Base-by-base conservation (phyloP, 108 stramenopile species). In the Nitzschia sp. region DNA sequence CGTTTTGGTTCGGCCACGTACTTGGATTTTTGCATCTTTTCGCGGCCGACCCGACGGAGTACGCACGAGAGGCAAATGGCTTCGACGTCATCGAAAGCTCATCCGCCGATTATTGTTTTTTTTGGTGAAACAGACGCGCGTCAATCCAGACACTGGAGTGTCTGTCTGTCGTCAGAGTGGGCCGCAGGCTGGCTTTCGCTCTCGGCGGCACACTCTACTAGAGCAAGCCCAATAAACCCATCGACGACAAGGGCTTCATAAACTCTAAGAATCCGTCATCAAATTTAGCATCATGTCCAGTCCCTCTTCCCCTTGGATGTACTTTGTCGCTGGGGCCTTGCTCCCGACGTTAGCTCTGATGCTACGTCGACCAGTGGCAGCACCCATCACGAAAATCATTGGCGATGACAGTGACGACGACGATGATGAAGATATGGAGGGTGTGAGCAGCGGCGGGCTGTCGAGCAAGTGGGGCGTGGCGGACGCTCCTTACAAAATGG, bases 401-500 rank as follows among this genome's bases (percentile, higher is more conserved):
- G 60, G 27, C 25, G 23, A 77, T 63, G 71, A 72, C 18, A 53
- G 64, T 34, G 73, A 70, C 63, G 67, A 69, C 32, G 78, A 76
- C 46, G 77, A 78, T 18, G 74, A 74, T 54, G 74, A 67, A 2
- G 42, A 63, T 55, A 32, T 9, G 21, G 68, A 56, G 18, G 66
- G 0, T 27, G 15, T 42, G 21, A 13, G 8, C 11, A 26, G 42
- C 1, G 42, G 18, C 11, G 70, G 59, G n/a, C 63, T 66, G 0
- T 66, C 73, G 31, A 67, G 62, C 38, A 36, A 48, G 45, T 94
- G 93, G 93, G 79, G 84, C 5, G 62, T 72, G 2, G 62, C 15
- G 15, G 81, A 94, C 75, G 93, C 93, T 24, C 93, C 93, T n/a
- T 94, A 91, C 81, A 94, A 94, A 59, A 91, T 94, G 88, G 83